These are phyloP conservation scores for Theobroma cacao DNA, from an alignment of 345 rosid species.

Conservation along the genomic window DNA sequence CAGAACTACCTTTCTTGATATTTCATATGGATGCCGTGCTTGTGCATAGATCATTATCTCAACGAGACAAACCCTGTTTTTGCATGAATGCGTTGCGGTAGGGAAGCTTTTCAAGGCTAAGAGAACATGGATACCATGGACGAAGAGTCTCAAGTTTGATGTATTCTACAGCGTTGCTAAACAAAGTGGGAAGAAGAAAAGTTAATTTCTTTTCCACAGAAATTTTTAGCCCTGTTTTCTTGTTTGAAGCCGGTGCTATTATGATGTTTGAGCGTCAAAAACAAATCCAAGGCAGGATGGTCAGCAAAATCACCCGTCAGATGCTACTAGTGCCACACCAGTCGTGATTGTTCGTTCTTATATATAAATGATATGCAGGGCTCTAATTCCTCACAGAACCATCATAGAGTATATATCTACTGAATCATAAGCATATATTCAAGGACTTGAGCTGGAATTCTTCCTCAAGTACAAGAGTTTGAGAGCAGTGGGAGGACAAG, in stretches of 20 bases:
- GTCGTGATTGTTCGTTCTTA: no score
- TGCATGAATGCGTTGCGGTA: no score
- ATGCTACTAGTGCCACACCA: no score
- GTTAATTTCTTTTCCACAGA: neutral
- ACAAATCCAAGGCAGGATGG: no score
- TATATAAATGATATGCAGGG: no score
- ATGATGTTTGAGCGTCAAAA: neutral
- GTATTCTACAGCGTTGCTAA: neutral
- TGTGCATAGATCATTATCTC: neutral
- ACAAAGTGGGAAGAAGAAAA: neutral
- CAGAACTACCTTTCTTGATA: neutral
- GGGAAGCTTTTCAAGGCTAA: no score
- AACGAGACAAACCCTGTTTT: neutral
- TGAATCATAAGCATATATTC: neutral
- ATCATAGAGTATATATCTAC: neutral
- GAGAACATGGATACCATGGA: no score
- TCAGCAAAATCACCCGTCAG: no score
- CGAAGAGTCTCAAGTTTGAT: no score
- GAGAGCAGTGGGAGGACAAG: neutral
- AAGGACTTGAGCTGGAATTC: neutral
- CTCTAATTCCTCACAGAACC: neutral
- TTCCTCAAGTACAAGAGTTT: no score
- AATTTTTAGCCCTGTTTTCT: neutral
- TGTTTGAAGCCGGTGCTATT: neutral
- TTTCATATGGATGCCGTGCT: neutral